Evolutionary conservation across 2,329 filamentous ascomycete species (phyloP), one percentile per base, ranked within the genome.

Genomic region (Fusarium chlamydosporum): DNA sequence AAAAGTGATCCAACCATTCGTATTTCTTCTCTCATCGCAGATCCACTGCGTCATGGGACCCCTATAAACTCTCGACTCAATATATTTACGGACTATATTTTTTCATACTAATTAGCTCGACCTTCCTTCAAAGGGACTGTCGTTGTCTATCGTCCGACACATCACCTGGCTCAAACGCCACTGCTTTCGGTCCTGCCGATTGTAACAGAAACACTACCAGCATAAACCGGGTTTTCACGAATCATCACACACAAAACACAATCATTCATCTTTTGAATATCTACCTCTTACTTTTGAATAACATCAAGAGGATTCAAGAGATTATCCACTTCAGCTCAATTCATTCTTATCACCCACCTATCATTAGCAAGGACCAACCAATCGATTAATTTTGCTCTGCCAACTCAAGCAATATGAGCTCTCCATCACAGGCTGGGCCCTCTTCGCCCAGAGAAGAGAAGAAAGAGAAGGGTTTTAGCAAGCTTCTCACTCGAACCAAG

Each of bases 401-500:
- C 50, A 35, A 47, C 41, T 27, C 16, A 55, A 33, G 41, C 60
- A 58, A 34, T 40, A 85, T 84, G 83, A 84, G 82, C 63, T 82
- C 82, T 13, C 75, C 79, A 43, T 78, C 79, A 56, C 82, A 79
- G 61, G 75, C 74, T 48, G 79, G 78, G 70, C 76, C 78, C 38
- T 78, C 76, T 37, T 65, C 68, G 55, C 75, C 77, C 51, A 76
- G 75, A 62, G 70, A 73, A 51, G 75, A 76, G 43, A 79, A 78
- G 72, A 81, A 82, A 70, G 85, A 82, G 77, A 85, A 79, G 74
- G 81, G 82, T 13, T 69, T 87, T 29, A 81, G 80, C 56, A 85
- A 80, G 71, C 77, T 86, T 20, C 65, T 87, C 33, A 81, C 81
- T 35, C 79, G 83, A 35, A 79, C 85, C 73, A 87, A 82, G 79